Evolutionary conservation across 148 eudicot species (phyloP).

Genomic region (Persicaria tinctoria): DNA sequence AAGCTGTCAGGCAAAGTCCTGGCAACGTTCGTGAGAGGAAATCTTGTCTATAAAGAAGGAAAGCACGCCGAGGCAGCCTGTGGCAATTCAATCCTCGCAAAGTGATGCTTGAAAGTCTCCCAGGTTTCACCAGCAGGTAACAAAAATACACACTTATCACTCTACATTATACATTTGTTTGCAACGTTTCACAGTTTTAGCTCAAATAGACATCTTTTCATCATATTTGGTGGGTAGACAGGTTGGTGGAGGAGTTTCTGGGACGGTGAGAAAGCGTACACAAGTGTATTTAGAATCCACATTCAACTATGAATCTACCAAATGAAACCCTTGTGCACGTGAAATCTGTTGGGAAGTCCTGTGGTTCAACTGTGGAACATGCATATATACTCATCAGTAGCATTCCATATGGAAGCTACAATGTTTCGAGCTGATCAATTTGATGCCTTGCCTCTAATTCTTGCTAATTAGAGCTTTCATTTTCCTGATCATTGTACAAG

Average conservation of each 20-base stretch:
- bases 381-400: no score
- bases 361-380: no score
- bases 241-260: not conserved
- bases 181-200: not conserved
- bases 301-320: not conserved
- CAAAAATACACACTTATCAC: not conserved
- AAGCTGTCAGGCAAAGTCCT: conserved; percentile 69
- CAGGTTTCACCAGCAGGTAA: not conserved
- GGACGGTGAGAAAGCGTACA: not conserved
- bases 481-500: no score
- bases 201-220: not conserved
- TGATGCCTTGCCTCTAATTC: no score
- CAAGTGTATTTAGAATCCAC: not conserved
- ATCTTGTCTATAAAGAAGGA: conserved; percentile 69
- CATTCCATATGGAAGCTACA: no score
- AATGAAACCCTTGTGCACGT: not conserved
- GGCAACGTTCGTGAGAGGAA: conserved; percentile 81
- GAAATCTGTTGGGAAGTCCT: no score
- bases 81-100: conserved; percentile 65
- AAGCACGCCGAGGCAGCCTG: conserved; percentile 71
- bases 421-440: no score
- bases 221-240: not conserved
- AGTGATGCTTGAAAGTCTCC: conserved; percentile 11
- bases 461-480: no score
- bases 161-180: not conserved